Evolutionary conservation across 257 asterid species (phyloP), one percentile per base, ranked within the genome.

Genomic region (Solanum habrochaites): DNA sequence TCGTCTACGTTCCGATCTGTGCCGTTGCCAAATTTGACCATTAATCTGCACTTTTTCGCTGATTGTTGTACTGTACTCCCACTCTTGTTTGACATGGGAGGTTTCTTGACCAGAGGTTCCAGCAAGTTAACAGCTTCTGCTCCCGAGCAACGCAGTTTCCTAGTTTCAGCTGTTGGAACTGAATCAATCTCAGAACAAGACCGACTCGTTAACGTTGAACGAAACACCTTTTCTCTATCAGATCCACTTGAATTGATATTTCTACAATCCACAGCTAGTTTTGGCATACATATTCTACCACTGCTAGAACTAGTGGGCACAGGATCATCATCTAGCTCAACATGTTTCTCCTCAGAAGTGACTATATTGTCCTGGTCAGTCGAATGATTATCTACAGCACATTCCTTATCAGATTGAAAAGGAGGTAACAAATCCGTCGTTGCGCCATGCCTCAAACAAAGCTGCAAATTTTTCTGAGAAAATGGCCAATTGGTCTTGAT

Each of bases 401-500:
- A 84, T 91, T 93, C 90, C 87, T 90, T 93, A 78, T 88, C 90
- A 89, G 96, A 86, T 90, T 93, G 95, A 64, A 95, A 97, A 87
- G 97, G 98, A 43, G 99, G 99, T 93, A 97, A 89, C 45, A 93
- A 90, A 88, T 95, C 93, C 62, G 87, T 93, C 91, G 92, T 89
- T 88, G 90, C 91, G 75, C 95, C 98, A 91, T 94, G 91, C 86
- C 93, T 93, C 89, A 94, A 83, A 90, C 98, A 95, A 93, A 93
- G 94, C 85, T 93, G 96, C 92, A 97, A 90, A 78, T 89, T 93
- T 90, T 94, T 89, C 89, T 86, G 91, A 85, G 99, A 95, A 90
- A 97, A 97, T 64, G 99, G 99, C 99, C 99, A 97, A 72, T 90
- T 92, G 43, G 89, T 95, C 93, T 88, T 85, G 91, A 95, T 90